Conservation (phyloP, 2,329 filamentous ascomycete species). For the Colletotrichum lindemuthianum region DNA sequence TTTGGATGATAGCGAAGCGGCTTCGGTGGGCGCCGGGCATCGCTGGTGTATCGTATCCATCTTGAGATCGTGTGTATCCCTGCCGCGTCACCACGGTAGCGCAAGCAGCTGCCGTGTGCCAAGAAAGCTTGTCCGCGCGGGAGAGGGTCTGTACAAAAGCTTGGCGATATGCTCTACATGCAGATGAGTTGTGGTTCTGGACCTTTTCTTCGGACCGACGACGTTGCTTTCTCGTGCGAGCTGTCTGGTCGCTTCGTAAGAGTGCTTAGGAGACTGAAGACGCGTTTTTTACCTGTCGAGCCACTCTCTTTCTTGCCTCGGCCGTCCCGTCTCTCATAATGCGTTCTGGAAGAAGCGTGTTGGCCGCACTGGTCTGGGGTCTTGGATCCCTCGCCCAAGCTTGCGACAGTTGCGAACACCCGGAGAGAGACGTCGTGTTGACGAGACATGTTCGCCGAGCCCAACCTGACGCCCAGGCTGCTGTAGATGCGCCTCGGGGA, state of each 20-base stretch:
- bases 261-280: too few relatives aligned
- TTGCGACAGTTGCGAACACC: slow-evolving; percentile 27
- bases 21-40: neutral
- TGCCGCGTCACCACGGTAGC: slow-evolving; percentile 6
- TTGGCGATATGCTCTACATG: slow-evolving; percentile 12
- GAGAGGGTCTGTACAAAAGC: slow-evolving; percentile 14
- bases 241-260: neutral
- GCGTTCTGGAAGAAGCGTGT: slow-evolving; percentile 5
- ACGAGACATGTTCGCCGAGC: slow-evolving; percentile 56
- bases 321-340: slow-evolving; percentile 3
- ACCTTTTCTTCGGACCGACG: too few relatives aligned
- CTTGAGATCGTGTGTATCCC: slow-evolving; percentile 4
- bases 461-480: slow-evolving; percentile 56
- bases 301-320: neutral
- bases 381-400: neutral
- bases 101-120: neutral
- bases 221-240: neutral
- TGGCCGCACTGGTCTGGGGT: slow-evolving; percentile 8
- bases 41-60: neutral
- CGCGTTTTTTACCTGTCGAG: too few relatives aligned
- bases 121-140: slow-evolving; percentile 20
- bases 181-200: too few relatives aligned
- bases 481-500: slow-evolving; percentile 53
- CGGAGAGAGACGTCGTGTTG: slow-evolving; percentile 24
- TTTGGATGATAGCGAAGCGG: slow-evolving; percentile 7